Percentiles rank a stretch among this genome's conserved stretches.
Evolutionary conservation across 169 alveolate species (phyloP).

Genomic region (Plasmodium billcollinsi): DNA sequence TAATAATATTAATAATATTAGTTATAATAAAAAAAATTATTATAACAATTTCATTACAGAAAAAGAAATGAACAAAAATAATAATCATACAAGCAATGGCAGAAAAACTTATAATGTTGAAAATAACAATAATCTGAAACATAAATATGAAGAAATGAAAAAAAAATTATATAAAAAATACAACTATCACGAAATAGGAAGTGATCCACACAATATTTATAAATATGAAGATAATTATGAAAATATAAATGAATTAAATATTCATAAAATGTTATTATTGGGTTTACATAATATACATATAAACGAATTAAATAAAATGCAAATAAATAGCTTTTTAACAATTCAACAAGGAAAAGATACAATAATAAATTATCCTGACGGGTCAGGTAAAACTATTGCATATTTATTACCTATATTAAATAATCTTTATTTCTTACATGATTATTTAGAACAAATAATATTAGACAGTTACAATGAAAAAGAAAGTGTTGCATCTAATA

Average conservation of each 20-base stretch:
- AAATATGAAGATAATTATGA: conserved; percentile 12
- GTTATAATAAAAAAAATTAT: too few relatives aligned
- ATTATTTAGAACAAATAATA: conserved; percentile 80
- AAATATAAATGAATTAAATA: conserved; percentile 54
- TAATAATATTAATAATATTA: too few relatives aligned
- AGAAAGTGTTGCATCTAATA: neutral
- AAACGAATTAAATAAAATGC: conserved; percentile 78
- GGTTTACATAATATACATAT: conserved; percentile 69
- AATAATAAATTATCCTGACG: conserved; percentile 76
- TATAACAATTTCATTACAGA: too few relatives aligned
- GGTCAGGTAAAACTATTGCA: conserved; percentile 86
- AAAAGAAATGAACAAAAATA: neutral
- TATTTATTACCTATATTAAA: conserved; percentile 84
- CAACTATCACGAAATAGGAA: conserved; percentile 51
- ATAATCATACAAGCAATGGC: neutral
- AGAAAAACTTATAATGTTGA: neutral
- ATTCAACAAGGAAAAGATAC: conserved; percentile 86
- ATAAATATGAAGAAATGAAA: conserved; percentile 42
- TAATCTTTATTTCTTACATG: conserved; percentile 84
- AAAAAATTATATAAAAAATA: conserved; percentile 57
- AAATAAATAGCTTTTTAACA: conserved; percentile 79
- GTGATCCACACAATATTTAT: conserved; percentile 38
- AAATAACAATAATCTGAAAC: conserved; percentile 6
- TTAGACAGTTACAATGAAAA: conserved; percentile 28
- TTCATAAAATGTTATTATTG: conserved; percentile 65